phyloP scores from a whole-genome alignment of 129 eudicot species.

The Flaveria brownii region DNA sequence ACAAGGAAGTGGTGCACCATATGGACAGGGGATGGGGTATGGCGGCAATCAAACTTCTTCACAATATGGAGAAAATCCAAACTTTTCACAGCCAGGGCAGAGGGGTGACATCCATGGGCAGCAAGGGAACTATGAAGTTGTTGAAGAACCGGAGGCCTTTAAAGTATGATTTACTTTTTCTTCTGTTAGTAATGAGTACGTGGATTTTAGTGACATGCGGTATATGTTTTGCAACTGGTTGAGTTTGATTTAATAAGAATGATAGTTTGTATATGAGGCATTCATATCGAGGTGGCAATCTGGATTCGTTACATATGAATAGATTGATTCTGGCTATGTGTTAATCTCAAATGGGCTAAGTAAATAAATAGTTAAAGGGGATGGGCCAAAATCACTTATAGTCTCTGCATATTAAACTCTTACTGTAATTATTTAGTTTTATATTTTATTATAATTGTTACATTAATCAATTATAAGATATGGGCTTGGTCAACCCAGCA shows the following conservation, averaged over 20 bases:
- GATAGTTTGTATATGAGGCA: background rate
- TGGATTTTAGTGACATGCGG: background rate
- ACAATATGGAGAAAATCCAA: constrained; percentile 40
- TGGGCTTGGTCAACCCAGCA: background rate
- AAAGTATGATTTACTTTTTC: constrained; percentile 42
- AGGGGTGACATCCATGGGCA: constrained; percentile 33
- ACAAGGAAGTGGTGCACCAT: constrained; percentile 16
- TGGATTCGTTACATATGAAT: background rate
- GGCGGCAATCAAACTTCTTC: constrained; percentile 25
- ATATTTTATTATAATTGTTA: too few relatives aligned
- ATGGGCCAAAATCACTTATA: background rate
- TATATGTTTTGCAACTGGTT: constrained; percentile 5
- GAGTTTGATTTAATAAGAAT: constrained; percentile 3
- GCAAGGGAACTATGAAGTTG: constrained; percentile 40
- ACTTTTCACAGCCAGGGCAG: constrained; percentile 33
- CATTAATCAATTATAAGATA: background rate
- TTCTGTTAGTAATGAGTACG: constrained; percentile 7
- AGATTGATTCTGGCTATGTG: background rate
- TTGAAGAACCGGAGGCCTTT: constrained; percentile 32
- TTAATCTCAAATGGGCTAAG: background rate
- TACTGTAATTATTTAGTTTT: background rate
- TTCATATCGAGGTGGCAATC: background rate
- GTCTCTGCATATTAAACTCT: background rate
- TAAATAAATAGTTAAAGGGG: background rate
- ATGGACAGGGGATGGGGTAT: constrained; percentile 23